These are phyloP conservation scores for Exophiala alcalophila DNA, from an alignment of 2,329 filamentous ascomycete genomes.

Conservation along the genomic window DNA sequence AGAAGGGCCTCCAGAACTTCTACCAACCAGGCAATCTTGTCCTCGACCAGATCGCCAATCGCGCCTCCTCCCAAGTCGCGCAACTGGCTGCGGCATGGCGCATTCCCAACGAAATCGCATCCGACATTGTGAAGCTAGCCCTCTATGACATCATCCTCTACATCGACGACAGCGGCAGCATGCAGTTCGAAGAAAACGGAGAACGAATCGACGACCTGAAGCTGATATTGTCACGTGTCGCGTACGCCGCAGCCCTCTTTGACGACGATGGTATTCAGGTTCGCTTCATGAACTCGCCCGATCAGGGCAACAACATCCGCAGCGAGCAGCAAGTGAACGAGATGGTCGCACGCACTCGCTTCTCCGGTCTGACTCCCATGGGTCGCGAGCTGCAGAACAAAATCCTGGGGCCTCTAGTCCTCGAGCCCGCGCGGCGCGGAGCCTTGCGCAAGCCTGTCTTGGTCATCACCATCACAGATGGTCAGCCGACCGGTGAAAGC, in stretches of 20 bases:
- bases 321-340: slow-evolving; percentile 57
- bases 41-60: slow-evolving; percentile 51
- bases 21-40: slow-evolving; percentile 55
- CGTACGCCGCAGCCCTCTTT: slow-evolving; percentile 65
- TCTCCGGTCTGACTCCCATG: slow-evolving; percentile 66
- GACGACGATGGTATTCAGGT: slow-evolving; percentile 66
- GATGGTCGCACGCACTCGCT: slow-evolving; percentile 58
- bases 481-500: slow-evolving; percentile 62
- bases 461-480: slow-evolving; percentile 64
- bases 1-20: slow-evolving; percentile 58
- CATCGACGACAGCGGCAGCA: slow-evolving; percentile 67
- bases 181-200: slow-evolving; percentile 65
- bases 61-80: slow-evolving; percentile 51
- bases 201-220: slow-evolving; percentile 65
- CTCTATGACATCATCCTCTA: slow-evolving; percentile 63
- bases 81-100: slow-evolving; percentile 57
- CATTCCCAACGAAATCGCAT: slow-evolving; percentile 58
- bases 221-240: slow-evolving; percentile 61
- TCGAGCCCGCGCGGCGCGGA: slow-evolving; percentile 51
- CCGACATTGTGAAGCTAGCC: slow-evolving; percentile 61
- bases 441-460: slow-evolving; percentile 62
- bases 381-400: slow-evolving; percentile 61
- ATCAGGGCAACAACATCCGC: slow-evolving; percentile 54
- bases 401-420: slow-evolving; percentile 60
- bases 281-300: slow-evolving; percentile 66